Conservation (phyloP, 208 protist species). For the Leishmania aethiopica region DNA sequence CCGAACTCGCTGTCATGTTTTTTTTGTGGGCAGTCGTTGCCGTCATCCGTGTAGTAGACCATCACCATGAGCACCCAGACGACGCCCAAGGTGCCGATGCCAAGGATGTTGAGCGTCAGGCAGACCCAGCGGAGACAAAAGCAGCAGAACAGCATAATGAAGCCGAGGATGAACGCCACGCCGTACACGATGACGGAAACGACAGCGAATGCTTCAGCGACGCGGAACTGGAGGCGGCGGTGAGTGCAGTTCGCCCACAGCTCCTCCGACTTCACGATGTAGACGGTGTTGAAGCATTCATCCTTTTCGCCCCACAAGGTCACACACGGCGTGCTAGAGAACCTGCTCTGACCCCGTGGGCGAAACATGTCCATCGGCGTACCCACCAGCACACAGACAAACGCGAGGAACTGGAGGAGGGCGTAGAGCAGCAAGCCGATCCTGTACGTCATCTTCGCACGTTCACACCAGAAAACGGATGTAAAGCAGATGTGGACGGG, state of each 20-base stretch:
- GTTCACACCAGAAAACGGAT: too few species aligned
- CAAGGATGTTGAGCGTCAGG: slow-evolving; percentile 37
- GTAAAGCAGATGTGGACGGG: too few species aligned
- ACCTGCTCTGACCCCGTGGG: background rate
- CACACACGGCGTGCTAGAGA: background rate
- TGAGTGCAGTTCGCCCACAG: too few species aligned
- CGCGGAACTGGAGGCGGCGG: slow-evolving; percentile 31
- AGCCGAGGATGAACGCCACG: slow-evolving; percentile 21
- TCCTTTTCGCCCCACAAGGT: slow-evolving; percentile 3
- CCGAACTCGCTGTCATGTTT: too few species aligned
- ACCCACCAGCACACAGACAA: slow-evolving; percentile 54
- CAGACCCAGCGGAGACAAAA: slow-evolving; percentile 39
- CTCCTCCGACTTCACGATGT: too few species aligned
- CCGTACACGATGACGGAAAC: slow-evolving; percentile 5
- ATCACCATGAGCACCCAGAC: slow-evolving; percentile 44
- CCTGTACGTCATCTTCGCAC: background rate
- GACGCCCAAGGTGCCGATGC: slow-evolving; percentile 20
- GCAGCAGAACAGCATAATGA: slow-evolving; percentile 48
- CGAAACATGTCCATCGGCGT: slow-evolving; percentile 63
- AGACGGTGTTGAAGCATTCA: slow-evolving; percentile 6
- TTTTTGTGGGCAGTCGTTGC: too few species aligned
- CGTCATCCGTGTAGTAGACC: slow-evolving; percentile 13
- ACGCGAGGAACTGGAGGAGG: slow-evolving; percentile 42
- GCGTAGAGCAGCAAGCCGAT: slow-evolving; percentile 22
- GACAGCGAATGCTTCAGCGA: slow-evolving; percentile 27